Conservation (phyloP, 2,329 filamentous ascomycete species). For the Alternaria viburni region DNA sequence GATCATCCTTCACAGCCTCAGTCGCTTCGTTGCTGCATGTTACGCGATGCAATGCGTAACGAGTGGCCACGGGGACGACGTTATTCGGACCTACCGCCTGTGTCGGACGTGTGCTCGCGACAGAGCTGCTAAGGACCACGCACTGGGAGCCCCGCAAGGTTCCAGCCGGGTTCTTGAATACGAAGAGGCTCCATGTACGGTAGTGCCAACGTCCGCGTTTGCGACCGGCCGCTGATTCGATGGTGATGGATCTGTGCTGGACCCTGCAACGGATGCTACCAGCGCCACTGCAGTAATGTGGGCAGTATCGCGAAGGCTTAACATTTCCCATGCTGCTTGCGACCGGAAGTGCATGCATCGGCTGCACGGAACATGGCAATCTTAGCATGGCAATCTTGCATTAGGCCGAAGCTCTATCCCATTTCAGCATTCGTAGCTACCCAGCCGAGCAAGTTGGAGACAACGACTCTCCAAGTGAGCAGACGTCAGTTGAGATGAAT, state of each 20-base stretch:
- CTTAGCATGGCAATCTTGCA: constrained; percentile 4
- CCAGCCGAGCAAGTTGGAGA: neutral
- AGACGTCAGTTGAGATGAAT: neutral
- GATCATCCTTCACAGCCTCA: constrained; percentile 26
- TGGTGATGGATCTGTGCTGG: neutral
- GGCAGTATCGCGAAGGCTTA: constrained; percentile 18
- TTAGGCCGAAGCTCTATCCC: neutral
- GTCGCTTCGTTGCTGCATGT: constrained; percentile 11
- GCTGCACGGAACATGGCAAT: constrained; percentile 18
- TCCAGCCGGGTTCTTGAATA: neutral
- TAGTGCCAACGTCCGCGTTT: constrained; percentile 1
- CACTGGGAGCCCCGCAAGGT: constrained; percentile 2
- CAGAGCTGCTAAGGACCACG: neutral
- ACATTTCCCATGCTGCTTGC: constrained; percentile 19
- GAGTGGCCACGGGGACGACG: neutral
- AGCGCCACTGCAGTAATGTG: constrained; percentile 23
- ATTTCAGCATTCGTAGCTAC: neutral
- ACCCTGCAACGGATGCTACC: constrained; percentile 14
- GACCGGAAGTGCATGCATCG: constrained; percentile 14
- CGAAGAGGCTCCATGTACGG: constrained; percentile 9
- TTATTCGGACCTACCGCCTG: neutral
- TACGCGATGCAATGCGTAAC: neutral
- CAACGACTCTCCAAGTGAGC: neutral
- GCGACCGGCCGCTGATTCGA: constrained; percentile 7
- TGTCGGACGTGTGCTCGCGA: neutral